Conservation (phyloP, 805 yeast species). For the Schizosaccharomyces cryophilus region DNA sequence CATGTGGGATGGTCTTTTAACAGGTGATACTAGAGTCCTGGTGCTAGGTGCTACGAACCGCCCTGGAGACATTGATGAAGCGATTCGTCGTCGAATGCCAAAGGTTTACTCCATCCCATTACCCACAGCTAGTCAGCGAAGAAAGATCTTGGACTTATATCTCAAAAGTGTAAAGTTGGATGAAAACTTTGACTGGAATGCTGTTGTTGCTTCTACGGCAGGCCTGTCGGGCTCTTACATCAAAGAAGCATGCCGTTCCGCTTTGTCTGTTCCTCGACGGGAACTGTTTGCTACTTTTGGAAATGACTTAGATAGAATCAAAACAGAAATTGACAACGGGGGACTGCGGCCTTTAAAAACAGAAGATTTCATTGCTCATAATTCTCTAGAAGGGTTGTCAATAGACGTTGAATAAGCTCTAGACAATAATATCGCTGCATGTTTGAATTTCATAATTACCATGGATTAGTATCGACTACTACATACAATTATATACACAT, state of each 20-base stretch:
- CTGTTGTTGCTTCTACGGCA: constrained; percentile 18
- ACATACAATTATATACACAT: too few relatives aligned
- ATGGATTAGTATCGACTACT: too few relatives aligned
- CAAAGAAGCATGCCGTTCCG: constrained; percentile 76
- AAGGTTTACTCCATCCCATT: constrained; percentile 58
- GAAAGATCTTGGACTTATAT: constrained; percentile 26
- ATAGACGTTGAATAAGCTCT: not conserved
- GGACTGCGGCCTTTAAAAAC: not conserved
- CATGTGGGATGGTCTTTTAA: constrained; percentile 79
- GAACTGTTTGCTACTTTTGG: constrained; percentile 46
- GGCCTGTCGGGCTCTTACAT: constrained; percentile 81
- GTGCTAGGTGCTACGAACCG: constrained; percentile 90
- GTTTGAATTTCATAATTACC: too few relatives aligned
- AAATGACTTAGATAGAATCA: not conserved
- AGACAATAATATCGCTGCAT: not conserved
- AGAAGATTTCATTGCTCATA: not conserved
- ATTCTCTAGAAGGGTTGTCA: not conserved
- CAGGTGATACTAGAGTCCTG: constrained; percentile 44
- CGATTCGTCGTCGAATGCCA: constrained; percentile 81
- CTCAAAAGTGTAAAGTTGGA: constrained; percentile 21
- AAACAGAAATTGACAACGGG: not conserved
- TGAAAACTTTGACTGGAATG: constrained; percentile 28
- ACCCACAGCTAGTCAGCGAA: constrained; percentile 46
- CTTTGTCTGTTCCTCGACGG: constrained; percentile 70
- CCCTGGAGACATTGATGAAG: constrained; percentile 73